Evolutionary conservation across 2,329 filamentous ascomycete genomes (phyloP), one percentile per base, ranked within the genome.

Genomic region (Alternaria incomplexa): DNA sequence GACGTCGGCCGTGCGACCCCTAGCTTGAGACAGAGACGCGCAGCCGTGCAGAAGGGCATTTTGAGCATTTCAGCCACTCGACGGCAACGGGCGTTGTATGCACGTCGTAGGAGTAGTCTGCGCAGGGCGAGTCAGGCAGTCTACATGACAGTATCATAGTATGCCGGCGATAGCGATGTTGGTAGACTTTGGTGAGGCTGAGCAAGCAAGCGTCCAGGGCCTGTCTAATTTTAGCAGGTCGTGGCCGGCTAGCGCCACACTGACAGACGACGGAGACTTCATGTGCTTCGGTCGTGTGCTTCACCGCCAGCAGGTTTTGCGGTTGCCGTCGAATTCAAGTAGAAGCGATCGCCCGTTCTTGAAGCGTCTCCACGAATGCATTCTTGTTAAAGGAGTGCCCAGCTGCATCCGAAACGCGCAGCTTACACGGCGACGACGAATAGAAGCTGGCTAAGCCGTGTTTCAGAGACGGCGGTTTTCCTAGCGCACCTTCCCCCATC

Each of bases 381-480:
- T 61, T 61, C 62, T 61, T 65, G 60, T 69, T 70, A 63, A 67
- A 73, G 69, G 72, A 68, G 64, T 58, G 69, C 54, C 58, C 64
- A 55, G 52, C 68, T 62, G 57, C 65, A 47, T 63, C 61, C 64
- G 63, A 72, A 74, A 71, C 72, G 55, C 60, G 59, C 53, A 56
- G 57, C 62, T 40, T 40, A 36, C 48, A 23, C 12, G 13, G 30
- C 22, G 30, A 22, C 63, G 62, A 65, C 68, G 62, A 67, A 62
- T 68, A 63, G 30, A 22, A 62, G 61, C 64, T 66, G 62, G 65
- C 60, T 68, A 63, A 58, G 26, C 25, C 61, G 66, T 63, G 70
- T 73, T 73, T 73, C 72, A 74, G 67, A 70, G 73, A 65, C 54
- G 65, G 56, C 56, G 56, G 61, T 63, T 63, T 60, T 48, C 64